These are phyloP conservation scores for Sarocladium kiliense DNA, from an alignment of 2,329 filamentous ascomycete species.

Conservation along the genomic window DNA sequence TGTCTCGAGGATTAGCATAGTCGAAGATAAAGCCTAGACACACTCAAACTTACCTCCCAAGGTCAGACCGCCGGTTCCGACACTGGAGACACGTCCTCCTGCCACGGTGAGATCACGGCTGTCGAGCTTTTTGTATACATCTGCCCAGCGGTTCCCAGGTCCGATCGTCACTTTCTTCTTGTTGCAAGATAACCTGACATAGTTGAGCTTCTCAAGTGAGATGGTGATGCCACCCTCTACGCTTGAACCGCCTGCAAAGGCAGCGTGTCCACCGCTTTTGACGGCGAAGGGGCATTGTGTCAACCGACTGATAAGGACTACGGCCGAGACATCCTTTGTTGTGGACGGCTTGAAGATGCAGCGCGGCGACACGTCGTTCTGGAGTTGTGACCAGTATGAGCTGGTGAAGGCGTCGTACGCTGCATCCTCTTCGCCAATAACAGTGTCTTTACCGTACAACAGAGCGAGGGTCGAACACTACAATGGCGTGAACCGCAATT, in stretches of 20 bases:
- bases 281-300: slow-evolving; percentile 28
- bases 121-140: slow-evolving; percentile 31
- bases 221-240: slow-evolving; percentile 29
- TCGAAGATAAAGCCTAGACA: background rate
- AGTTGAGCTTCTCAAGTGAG: slow-evolving; percentile 29
- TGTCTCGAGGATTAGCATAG: background rate
- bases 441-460: background rate
- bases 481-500: background rate
- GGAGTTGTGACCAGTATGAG: slow-evolving; percentile 17
- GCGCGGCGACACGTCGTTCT: slow-evolving; percentile 30
- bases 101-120: slow-evolving; percentile 25
- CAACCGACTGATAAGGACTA: slow-evolving; percentile 10
- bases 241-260: slow-evolving; percentile 33
- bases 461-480: background rate
- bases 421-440: background rate
- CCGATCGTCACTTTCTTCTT: slow-evolving; percentile 27
- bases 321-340: slow-evolving; percentile 15
- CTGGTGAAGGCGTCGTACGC: slow-evolving; percentile 8
- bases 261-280: slow-evolving; percentile 40
- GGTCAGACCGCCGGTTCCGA: slow-evolving; percentile 36
- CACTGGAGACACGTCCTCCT: slow-evolving; percentile 32
- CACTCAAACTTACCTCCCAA: slow-evolving; percentile 23
- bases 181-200: slow-evolving; percentile 23
- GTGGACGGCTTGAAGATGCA: slow-evolving; percentile 12
- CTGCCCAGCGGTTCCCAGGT: slow-evolving; percentile 32